Base-by-base conservation (phyloP, 768 basidiomycete species). In the Serendipita sp. region DNA sequence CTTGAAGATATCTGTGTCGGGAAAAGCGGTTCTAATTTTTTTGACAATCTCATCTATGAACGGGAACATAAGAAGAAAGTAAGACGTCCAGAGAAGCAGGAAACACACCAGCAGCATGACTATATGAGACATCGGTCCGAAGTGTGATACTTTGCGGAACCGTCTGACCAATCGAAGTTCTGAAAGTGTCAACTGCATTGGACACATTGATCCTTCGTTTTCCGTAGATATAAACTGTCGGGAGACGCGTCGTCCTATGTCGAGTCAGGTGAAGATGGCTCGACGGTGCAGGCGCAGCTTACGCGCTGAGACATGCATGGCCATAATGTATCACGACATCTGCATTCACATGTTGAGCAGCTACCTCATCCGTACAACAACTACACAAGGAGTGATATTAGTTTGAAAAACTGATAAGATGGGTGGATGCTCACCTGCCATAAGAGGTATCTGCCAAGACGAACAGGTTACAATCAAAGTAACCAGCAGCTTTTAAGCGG, bases 361-460 rank as follows among this genome's bases (percentile, higher is more conserved):
- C 88, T 3, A 98, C 87, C 67, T 97, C 90, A 69, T 99, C 96
- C 2, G 95, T 91, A 70, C 96, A 98, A 69, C 96, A 99, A 68
- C 94, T 93, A 68, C 17, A 44, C 62, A 28, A 53, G 44, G 26
- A 41, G 22, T 28, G 42, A 4, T 34, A 1, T 14, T 26, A 30
- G n/a, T 60, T 38, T n/a, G 31, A 42, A 50, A 26, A 7, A 16
- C 14, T 20, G 1, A 33, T 24, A 13, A 20, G 20, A 42, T 34
- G 17, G 42, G 62, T 20, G 38, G 31, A 64, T 82, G 48, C 75
- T n/a, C 20, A 83, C 94, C 89, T 94, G 74, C 94, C 96, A 72
- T 97, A 97, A 3, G 94, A 95, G 22, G 94, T 97, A 73, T 99
- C 95, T 13, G 94, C 95, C n/a, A 97, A 78, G 3, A 96, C 86